phyloP scores from a whole-genome alignment of 2,329 filamentous ascomycete species.

The Fusarium vanettenii region DNA sequence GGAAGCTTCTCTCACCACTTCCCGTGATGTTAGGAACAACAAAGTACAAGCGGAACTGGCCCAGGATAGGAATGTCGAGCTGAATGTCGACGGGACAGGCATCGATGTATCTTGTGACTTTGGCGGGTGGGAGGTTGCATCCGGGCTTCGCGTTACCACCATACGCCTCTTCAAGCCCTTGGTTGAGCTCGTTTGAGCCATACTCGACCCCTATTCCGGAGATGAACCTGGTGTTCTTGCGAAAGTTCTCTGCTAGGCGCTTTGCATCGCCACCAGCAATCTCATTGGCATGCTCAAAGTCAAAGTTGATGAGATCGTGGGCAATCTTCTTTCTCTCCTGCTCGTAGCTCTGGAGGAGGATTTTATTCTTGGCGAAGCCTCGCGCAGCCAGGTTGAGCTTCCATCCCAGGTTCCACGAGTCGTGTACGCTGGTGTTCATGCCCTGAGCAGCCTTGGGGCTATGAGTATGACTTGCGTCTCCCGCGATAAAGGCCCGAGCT shows the following conservation, averaged over 20 bases:
- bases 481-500: slow-evolving; percentile 71
- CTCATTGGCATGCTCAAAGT: slow-evolving; percentile 66
- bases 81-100: slow-evolving; percentile 81
- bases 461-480: slow-evolving; percentile 77
- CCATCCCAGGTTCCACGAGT: slow-evolving; percentile 69
- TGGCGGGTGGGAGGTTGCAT: slow-evolving; percentile 71
- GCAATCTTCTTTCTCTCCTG: slow-evolving; percentile 70
- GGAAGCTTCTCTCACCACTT: slow-evolving; percentile 59
- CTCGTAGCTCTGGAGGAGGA: slow-evolving; percentile 69
- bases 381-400: slow-evolving; percentile 64
- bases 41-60: slow-evolving; percentile 80
- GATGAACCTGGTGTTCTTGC: slow-evolving; percentile 77
- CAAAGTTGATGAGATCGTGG: slow-evolving; percentile 67
- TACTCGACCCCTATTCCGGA: slow-evolving; percentile 76
- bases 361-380: slow-evolving; percentile 62
- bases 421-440: slow-evolving; percentile 70
- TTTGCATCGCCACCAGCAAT: slow-evolving; percentile 70
- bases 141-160: slow-evolving; percentile 61
- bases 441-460: slow-evolving; percentile 77
- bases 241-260: slow-evolving; percentile 74
- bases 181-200: slow-evolving; percentile 61
- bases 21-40: slow-evolving; percentile 70
- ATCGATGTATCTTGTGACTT: slow-evolving; percentile 78
- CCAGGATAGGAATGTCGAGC: slow-evolving; percentile 79
- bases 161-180: slow-evolving; percentile 41